phyloP scores from a whole-genome alignment of 2,329 filamentous ascomycete genomes.

The Penicillium sp. region DNA sequence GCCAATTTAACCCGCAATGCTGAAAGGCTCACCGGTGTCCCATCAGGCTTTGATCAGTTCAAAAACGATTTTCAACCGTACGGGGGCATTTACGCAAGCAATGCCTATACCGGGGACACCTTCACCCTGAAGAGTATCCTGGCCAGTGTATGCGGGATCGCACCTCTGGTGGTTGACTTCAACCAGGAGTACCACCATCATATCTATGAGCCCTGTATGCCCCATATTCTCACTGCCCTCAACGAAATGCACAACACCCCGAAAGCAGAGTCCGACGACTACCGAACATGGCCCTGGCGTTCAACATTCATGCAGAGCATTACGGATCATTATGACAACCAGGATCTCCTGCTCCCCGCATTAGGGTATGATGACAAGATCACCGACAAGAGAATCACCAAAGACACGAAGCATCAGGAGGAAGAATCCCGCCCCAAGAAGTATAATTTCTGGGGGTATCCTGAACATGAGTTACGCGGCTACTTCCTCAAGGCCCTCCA shows the following conservation, averaged over 20 bases:
- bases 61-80: slow-evolving; percentile 19
- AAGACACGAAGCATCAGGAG: slow-evolving; percentile 11
- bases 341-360: slow-evolving; percentile 20
- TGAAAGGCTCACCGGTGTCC: slow-evolving; percentile 19
- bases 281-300: slow-evolving; percentile 25
- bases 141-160: slow-evolving; percentile 41
- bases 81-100: slow-evolving; percentile 41
- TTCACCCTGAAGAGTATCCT: slow-evolving; percentile 46
- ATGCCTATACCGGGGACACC: slow-evolving; percentile 41
- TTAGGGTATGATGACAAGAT: slow-evolving; percentile 23
- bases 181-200: slow-evolving; percentile 41
- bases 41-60: slow-evolving; percentile 15
- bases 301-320: slow-evolving; percentile 29
- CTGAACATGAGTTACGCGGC: slow-evolving; percentile 21
- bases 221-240: slow-evolving; percentile 28
- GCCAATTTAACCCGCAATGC: slow-evolving; percentile 26
- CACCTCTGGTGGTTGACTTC: slow-evolving; percentile 43
- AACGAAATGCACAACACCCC: slow-evolving; percentile 12
- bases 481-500: slow-evolving; percentile 24
- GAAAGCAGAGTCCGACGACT: slow-evolving; percentile 17
- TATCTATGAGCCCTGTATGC: slow-evolving; percentile 45
- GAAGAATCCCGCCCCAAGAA: slow-evolving; percentile 9
- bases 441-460: slow-evolving; percentile 25
- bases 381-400: slow-evolving; percentile 17
- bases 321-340: slow-evolving; percentile 28